Base-by-base conservation (phyloP, 768 basidiomycete genomes). In the Kwoniella bestiolae region DNA sequence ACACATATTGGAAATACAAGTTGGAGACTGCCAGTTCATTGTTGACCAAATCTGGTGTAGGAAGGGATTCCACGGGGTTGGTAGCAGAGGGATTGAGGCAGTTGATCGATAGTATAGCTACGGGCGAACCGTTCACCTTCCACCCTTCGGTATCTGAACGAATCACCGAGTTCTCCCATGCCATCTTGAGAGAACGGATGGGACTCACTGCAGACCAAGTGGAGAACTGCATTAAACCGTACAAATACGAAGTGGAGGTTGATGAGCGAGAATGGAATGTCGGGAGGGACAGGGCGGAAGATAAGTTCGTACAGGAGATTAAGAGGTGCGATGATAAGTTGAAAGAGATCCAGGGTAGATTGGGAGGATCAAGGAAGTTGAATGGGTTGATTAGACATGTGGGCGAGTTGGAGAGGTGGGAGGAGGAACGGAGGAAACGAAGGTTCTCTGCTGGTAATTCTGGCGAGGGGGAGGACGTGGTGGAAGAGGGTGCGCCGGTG, bases 211-310 rank as follows among this genome's bases (percentile, higher is more conserved):
- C 92, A 4, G 96, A 99, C 79, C 95, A 98, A 82, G 95, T 99
- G 16, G 96, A 99, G 84, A 99, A 98, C 81, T 95, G 92, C 81
- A 97, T 99, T 85, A 99, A 99, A 82, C 96, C 95, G 29, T 97
- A 88, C 86, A 99, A 99, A 84, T 95, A 96, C 76, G 95, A 98
- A 76, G 89, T 98, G 28, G 96, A 99, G 78, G 90, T 97, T 14
- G 94, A 97, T 68, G 86, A 87, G 14, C 84, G 89, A 45, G 96
- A 99, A 80, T 99, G 96, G 96, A 91, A 92, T 72, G 76, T 84
- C 2, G 96, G 96, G 0, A 84, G 94, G 53, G 85, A 85, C 71
- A 84, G 87, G 55, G 87, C 92, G 1, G 85, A 92, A 61, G 86
- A 87, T 59, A 83, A 94, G 71, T 91, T 95, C 72, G 89, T 92